Percentiles rank a stretch among this genome's conserved stretches.
phyloP scores from a whole-genome alignment of 2,329 filamentous ascomycete species.

The Herpotrichia juniperi region DNA sequence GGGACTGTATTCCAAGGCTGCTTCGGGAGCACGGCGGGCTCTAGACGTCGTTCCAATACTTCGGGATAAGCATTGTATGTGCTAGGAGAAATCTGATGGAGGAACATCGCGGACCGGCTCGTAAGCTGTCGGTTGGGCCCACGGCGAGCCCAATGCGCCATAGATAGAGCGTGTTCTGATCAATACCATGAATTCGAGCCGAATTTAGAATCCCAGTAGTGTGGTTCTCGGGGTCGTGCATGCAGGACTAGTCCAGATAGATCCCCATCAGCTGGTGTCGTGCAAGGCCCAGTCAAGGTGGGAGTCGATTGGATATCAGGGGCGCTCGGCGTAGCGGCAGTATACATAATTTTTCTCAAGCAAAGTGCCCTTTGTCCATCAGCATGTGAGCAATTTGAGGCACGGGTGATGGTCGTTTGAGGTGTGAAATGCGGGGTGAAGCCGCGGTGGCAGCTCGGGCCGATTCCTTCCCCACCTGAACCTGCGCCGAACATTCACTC shows the following conservation, averaged over 20 bases:
- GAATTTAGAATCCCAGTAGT: conserved; percentile 35
- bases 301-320: conserved; percentile 21
- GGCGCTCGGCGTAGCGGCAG: conserved; percentile 22
- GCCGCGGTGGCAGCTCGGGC: neutral
- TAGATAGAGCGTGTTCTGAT: conserved; percentile 3
- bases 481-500: neutral
- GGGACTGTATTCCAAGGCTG: conserved; percentile 18
- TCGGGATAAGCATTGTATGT: conserved; percentile 9
- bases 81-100: conserved; percentile 16
- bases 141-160: conserved; percentile 12
- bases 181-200: conserved; percentile 19
- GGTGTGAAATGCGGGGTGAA: neutral
- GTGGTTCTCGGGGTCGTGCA: conserved; percentile 39
- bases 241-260: conserved; percentile 28
- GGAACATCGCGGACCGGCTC: neutral
- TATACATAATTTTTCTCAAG: neutral
- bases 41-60: conserved; percentile 29
- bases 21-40: conserved; percentile 22
- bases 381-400: neutral
- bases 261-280: conserved; percentile 18
- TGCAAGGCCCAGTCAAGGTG: conserved; percentile 21
- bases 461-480: neutral
- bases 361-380: neutral
- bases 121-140: conserved; percentile 1
- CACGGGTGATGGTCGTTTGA: neutral